Conservation (phyloP, 169 alveolate species). For the Cryptosporidium muris region DNA sequence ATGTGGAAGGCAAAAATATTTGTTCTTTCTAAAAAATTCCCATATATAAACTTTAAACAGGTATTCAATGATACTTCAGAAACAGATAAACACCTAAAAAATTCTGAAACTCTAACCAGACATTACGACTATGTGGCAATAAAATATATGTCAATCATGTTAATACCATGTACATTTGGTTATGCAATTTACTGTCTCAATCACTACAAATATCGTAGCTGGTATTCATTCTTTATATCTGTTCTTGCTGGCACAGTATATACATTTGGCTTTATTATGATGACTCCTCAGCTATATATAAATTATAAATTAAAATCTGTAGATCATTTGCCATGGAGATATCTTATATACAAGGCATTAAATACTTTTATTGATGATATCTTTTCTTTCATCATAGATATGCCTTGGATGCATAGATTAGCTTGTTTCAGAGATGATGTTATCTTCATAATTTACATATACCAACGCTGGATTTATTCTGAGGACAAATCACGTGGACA, state of each 20-base stretch:
- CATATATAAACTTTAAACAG: constrained; percentile 80
- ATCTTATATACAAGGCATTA: constrained; percentile 92
- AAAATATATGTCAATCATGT: constrained; percentile 87
- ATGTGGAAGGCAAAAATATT: constrained; percentile 91
- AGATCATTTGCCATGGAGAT: constrained; percentile 98
- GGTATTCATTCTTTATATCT: constrained; percentile 94
- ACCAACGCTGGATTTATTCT: constrained; percentile 93
- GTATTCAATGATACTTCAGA: constrained; percentile 13
- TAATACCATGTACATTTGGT: constrained; percentile 86
- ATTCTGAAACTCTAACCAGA: constrained; percentile 77
- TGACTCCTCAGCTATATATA: constrained; percentile 98
- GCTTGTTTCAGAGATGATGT: constrained; percentile 98
- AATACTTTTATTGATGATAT: constrained; percentile 98
- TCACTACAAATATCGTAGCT: constrained; percentile 89
- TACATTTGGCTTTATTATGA: constrained; percentile 91
- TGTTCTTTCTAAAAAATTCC: constrained; percentile 81
- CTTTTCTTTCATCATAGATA: constrained; percentile 95
- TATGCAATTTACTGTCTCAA: constrained; percentile 91
- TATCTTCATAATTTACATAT: constrained; percentile 93
- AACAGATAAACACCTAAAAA: constrained; percentile 20
- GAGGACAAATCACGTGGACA: constrained; percentile 77
- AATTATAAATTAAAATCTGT: constrained; percentile 97
- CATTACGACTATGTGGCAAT: constrained; percentile 91
- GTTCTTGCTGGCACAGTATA: constrained; percentile 93
- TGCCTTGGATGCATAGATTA: constrained; percentile 96